Base-by-base conservation (phyloP, 352 stramenopile genomes). In the Sclerospora graminicola region DNA sequence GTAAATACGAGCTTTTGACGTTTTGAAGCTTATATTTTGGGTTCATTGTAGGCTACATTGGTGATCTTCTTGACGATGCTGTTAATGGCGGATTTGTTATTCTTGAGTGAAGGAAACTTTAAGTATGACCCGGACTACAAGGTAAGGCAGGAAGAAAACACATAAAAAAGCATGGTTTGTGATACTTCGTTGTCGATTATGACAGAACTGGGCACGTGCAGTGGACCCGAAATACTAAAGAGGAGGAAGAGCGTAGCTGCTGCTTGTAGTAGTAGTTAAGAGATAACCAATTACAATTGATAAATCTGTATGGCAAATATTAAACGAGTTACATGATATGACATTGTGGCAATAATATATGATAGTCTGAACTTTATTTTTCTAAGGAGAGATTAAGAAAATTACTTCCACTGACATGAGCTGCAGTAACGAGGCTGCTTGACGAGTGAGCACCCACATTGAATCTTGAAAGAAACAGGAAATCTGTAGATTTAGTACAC, bases 41-140 rank as follows among this genome's bases (percentile, higher is more conserved):
- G 30, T 35, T 49, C 31, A 5, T 6, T 37, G 23, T 24, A 89
- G 78, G 74, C 70, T 27, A 86, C 72, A 36, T 57, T 89, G 30
- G 70, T 89, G 29, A 69, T 89, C 16, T 89, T 87, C 63, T 51
- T 87, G 29, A 53, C 51, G 33, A 77, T 87, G 65, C 60, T 87
- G 39, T 59, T 89, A 38, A 42, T 89, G 41, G 65, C 63, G 30
- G 78, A 89, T 39, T 41, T 89, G 35, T 46, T 87, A 21, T 89
- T 89, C 58, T 64, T 89, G 19, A 72, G 87, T 32, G 45, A 57
- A 32, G 57, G 57, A 41, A 68, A 89, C 54, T 89, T 89, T 54
- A 74, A 85, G 45, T 89, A 75, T 61, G 82, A 89, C 31, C 74
- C 78, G 5, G 73, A 89, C 60, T 89, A 89, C 66, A 89, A 89